A percentile compares a stretch with the other conserved stretches of the same genome.
phyloP scores from a whole-genome alignment of 306 rosid species.

The Luffa aegyptiaca region DNA sequence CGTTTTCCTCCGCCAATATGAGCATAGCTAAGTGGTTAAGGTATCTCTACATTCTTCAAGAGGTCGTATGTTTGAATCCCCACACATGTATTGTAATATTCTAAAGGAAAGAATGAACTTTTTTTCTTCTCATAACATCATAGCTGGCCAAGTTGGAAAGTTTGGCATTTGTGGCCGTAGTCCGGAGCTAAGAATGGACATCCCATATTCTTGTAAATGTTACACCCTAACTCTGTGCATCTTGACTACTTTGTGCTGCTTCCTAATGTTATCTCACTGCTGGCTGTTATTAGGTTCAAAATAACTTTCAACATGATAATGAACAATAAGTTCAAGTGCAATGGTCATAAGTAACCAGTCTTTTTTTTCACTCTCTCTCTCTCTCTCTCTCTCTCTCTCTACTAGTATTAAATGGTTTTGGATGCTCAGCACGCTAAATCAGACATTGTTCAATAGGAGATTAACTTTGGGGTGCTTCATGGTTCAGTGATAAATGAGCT shows the following conservation, averaged over 20 bases:
- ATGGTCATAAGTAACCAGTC: neutral
- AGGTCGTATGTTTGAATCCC: neutral
- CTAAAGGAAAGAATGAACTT: neutral
- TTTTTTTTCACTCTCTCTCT: neutral
- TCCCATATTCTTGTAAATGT: neutral
- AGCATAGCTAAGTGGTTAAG: neutral
- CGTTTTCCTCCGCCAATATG: neutral
- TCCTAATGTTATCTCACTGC: neutral
- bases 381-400: neutral
- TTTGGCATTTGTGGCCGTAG: neutral
- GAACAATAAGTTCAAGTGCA: neutral
- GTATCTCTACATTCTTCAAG: neutral
- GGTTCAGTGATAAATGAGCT: neutral
- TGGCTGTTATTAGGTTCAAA: neutral
- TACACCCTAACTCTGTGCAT: neutral
- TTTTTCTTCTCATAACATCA: neutral
- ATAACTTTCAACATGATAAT: neutral
- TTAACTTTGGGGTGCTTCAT: neutral
- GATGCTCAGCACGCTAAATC: neutral
- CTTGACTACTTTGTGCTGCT: conserved; percentile 1
- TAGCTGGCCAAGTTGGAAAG: neutral
- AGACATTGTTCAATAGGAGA: neutral
- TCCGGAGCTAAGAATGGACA: neutral
- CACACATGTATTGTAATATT: neutral
- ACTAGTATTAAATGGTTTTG: neutral